phyloP scores from a whole-genome alignment of 169 alveolate genomes.

The Theileria parva region DNA sequence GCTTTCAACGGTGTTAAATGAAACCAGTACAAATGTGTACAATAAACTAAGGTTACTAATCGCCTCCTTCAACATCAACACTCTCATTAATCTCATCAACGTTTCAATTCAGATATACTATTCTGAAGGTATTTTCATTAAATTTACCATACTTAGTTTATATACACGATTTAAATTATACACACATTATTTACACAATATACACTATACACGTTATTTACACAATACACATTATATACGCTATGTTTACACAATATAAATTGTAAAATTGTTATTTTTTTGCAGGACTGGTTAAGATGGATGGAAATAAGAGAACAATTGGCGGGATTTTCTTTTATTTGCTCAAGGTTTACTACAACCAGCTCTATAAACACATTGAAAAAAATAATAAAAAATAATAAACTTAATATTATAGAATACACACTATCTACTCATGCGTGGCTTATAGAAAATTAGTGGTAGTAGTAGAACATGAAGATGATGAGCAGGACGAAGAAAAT shows the following conservation, averaged over 20 bases:
- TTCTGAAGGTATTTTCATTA: conserved; percentile 39
- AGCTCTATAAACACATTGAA: conserved; percentile 32
- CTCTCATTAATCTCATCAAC: conserved; percentile 21
- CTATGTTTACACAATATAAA: too few relatives aligned
- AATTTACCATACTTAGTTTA: too few relatives aligned
- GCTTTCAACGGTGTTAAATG: background rate
- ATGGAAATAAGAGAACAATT: conserved; percentile 34
- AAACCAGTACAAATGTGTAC: conserved; percentile 12
- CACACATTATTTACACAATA: too few relatives aligned
- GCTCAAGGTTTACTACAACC: conserved; percentile 31
- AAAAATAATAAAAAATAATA: background rate
- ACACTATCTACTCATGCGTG: background rate
- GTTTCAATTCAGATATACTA: conserved; percentile 29
- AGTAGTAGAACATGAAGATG: background rate
- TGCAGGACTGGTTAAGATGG: background rate
- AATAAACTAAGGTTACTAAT: conserved; percentile 20
- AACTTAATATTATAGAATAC: background rate
- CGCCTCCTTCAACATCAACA: conserved; percentile 7
- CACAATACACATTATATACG: too few relatives aligned
- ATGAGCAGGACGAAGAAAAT: background rate
- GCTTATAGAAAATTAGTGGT: background rate
- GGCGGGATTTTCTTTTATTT: conserved; percentile 65
- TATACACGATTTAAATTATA: too few relatives aligned
- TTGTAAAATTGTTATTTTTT: too few relatives aligned
- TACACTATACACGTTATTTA: too few relatives aligned